Percentiles rank a stretch among this genome's conserved stretches.
These are phyloP conservation scores for Arthrobotrys sphaeroides DNA, from an alignment of 2,329 filamentous ascomycete genomes.

Conservation along the genomic window DNA sequence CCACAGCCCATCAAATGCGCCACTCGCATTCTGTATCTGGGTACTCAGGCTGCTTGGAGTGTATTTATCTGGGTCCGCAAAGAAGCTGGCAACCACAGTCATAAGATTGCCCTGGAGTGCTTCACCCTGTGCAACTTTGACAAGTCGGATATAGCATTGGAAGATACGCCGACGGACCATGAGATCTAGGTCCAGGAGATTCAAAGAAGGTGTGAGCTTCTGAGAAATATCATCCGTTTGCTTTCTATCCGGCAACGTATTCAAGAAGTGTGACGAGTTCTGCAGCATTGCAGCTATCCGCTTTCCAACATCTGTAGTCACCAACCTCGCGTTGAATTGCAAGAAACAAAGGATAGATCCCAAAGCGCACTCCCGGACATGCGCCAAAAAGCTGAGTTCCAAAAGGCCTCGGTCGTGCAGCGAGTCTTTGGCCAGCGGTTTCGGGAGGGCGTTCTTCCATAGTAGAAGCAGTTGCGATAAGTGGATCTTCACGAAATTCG, in stretches of 20 bases:
- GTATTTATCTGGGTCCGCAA: constrained; percentile 91
- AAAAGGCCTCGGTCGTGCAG: constrained; percentile 82
- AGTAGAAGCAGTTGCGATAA: constrained; percentile 89
- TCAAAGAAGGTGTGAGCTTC: constrained; percentile 81
- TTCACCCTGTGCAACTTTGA: constrained; percentile 87
- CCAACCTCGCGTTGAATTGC: constrained; percentile 87
- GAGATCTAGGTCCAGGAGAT: constrained; percentile 86
- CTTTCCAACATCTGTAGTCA: constrained; percentile 94
- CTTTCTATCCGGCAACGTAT: constrained; percentile 80
- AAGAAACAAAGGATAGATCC: constrained; percentile 91
- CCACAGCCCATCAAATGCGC: constrained; percentile 93
- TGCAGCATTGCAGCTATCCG: constrained; percentile 93
- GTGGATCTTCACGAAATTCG: constrained; percentile 99
- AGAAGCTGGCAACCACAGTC: constrained; percentile 86
- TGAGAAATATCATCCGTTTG: constrained; percentile 86
- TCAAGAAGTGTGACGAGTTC: constrained; percentile 90
- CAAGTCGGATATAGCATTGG: constrained; percentile 91
- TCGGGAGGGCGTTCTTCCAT: constrained; percentile 97
- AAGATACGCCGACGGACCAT: constrained; percentile 93
- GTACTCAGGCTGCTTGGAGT: constrained; percentile 84
- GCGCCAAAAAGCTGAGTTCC: constrained; percentile 90
- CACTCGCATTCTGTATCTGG: constrained; percentile 88
- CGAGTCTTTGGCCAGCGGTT: constrained; percentile 91
- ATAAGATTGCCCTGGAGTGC: constrained; percentile 90
- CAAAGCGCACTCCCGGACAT: constrained; percentile 92